phyloP scores from a whole-genome alignment of 2,329 filamentous ascomycete species.

The Hymenoscyphus scutula region DNA sequence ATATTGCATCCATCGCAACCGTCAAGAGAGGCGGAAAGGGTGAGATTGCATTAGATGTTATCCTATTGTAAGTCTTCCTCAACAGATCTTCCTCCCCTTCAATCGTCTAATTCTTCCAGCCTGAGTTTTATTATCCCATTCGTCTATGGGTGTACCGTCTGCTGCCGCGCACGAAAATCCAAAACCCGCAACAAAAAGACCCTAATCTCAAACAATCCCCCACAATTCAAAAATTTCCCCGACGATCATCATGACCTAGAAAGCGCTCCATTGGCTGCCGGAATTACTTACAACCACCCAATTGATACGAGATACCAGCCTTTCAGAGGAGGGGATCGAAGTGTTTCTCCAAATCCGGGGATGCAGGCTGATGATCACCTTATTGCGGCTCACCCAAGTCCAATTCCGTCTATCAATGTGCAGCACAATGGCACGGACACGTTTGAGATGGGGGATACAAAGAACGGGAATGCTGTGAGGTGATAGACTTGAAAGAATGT shows the following conservation, averaged over 20 bases:
- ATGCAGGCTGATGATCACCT: not conserved
- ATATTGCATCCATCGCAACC: conserved; percentile 15
- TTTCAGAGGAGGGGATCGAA: conserved; percentile 16
- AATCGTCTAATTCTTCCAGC: conserved; percentile 16
- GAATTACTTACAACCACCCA: conserved; percentile 25
- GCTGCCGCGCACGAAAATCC: conserved; percentile 18
- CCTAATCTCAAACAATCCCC: not conserved
- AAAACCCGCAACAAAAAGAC: conserved; percentile 11
- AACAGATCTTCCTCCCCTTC: not conserved
- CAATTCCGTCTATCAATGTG: conserved; percentile 22
- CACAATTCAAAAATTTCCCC: conserved; percentile 13
- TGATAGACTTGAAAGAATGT: not conserved
- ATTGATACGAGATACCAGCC: conserved; percentile 26
- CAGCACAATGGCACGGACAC: conserved; percentile 26
- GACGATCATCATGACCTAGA: not conserved
- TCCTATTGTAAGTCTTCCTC: not conserved
- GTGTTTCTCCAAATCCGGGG: conserved; percentile 2
- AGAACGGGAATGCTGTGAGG: conserved; percentile 4
- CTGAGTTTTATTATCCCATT: conserved; percentile 29
- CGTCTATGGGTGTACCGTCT: conserved; percentile 30
- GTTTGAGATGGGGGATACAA: conserved; percentile 23
- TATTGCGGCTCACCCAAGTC: conserved; percentile 3
- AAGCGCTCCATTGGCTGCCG: conserved; percentile 8
- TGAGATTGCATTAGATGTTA: conserved; percentile 20
- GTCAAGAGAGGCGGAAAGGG: not conserved